Conservation (phyloP, 495 filamentous ascomycete genomes). For the Baudoinia panamericana region DNA sequence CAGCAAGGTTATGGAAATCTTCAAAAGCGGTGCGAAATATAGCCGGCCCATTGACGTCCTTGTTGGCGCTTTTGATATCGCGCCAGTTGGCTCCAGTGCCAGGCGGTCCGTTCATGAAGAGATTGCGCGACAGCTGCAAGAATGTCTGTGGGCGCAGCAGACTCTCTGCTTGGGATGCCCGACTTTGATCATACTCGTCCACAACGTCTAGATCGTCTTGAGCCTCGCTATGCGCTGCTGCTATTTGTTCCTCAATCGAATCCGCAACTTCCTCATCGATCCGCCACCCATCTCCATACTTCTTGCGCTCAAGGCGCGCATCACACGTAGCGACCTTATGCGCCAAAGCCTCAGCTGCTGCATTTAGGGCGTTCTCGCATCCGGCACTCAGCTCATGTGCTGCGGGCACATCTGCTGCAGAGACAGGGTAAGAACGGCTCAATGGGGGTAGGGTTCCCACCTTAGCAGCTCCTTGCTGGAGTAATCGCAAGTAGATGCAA, state of each 20-base stretch:
- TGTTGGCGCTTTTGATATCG: slow-evolving; percentile 35
- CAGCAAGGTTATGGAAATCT: slow-evolving; percentile 57
- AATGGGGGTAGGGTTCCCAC: slow-evolving; percentile 14
- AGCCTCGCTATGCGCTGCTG: neutral
- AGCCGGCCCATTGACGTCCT: slow-evolving; percentile 35
- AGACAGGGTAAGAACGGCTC: slow-evolving; percentile 19
- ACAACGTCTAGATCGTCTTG: neutral
- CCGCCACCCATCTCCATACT: slow-evolving; percentile 45
- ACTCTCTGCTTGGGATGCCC: too few relatives aligned
- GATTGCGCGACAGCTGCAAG: slow-evolving; percentile 47
- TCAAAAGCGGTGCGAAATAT: slow-evolving; percentile 53
- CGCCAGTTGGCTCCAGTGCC: slow-evolving; percentile 51
- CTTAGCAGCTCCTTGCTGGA: slow-evolving; percentile 41
- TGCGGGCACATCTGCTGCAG: slow-evolving; percentile 45
- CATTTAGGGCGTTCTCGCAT: slow-evolving; percentile 52
- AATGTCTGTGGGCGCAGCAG: slow-evolving; percentile 48
- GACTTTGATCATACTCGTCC: slow-evolving; percentile 25
- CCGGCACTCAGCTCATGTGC: slow-evolving; percentile 59
- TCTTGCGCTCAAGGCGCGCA: slow-evolving; percentile 38
- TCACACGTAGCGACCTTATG: slow-evolving; percentile 45
- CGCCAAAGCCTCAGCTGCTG: slow-evolving; percentile 48
- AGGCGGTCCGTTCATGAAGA: slow-evolving; percentile 68
- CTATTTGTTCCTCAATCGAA: slow-evolving; percentile 25
- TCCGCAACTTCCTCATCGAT: slow-evolving; percentile 36
- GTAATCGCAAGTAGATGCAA: slow-evolving; percentile 47